Evolutionary conservation across 192 early-diverging fungal species (phyloP), one percentile per base, ranked within the genome.

Genomic region (Geosiphon pyriformis): DNA sequence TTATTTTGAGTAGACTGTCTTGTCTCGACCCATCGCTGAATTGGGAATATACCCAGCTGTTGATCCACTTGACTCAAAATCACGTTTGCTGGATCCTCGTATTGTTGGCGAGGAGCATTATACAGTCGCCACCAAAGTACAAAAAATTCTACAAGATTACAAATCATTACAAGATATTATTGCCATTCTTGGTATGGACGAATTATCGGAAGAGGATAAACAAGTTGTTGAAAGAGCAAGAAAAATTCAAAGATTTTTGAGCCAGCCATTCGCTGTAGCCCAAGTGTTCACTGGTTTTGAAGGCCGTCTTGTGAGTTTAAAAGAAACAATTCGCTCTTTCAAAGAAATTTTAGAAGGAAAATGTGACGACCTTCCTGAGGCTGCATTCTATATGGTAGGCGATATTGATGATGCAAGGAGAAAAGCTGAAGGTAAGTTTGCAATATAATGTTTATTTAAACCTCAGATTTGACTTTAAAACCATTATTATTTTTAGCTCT

Each of bases 231-330:
- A 95, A 85, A 92, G 94, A 85, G 94, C 94, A 62, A 91, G 94
- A 91, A 97, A 97, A 88, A 95, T 97, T 81, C 93, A 95, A 88
- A 85, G 91, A 79, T 97, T 97, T 89, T 94, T 97, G 93, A 91
- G 89, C 70, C 94, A 97, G 87, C 94, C 94, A 47, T 97, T 97
- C 87, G 87, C 89, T 56, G 93, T 94, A 62, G 94, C 94, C 76
- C 88, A 93, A 68, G 88, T 96, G 64, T 96, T 96, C 87, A 96
- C 92, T 83, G 94, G 94, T 85, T 94, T 88, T 79, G 91, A 92
- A 80, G 93, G 93, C 84, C 90, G 92, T 83, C 88, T 92, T 72
- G 93, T 97, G 68, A 76, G 82, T 46, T 78, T 87, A 46, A 80
- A 91, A 83, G 95, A 98, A 75, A 98, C 95, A 70, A 89, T 98